phyloP scores from a whole-genome alignment of 1,284 basidiomycete genomes.

The Thelephora terrestris region DNA sequence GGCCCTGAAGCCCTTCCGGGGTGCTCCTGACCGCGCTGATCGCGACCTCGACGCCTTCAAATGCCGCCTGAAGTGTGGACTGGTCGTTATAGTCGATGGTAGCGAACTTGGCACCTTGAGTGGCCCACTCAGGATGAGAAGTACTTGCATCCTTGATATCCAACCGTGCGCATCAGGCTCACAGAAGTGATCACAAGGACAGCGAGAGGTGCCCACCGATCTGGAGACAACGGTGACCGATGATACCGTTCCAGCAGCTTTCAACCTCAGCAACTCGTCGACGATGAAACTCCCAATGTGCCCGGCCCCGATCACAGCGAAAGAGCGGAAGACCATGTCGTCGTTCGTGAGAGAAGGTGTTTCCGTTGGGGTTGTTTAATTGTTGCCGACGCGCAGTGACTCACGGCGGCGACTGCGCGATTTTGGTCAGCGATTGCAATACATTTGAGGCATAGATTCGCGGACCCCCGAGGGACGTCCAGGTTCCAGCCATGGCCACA shows the following conservation, averaged over 20 bases:
- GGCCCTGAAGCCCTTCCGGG: conserved; percentile 16
- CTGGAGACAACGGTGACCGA: conserved; percentile 9
- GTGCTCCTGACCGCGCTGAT: conserved; percentile 21
- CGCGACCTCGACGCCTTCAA: conserved; percentile 23
- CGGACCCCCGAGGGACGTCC: too few relatives aligned
- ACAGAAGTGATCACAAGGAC: not conserved
- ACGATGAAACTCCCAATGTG: conserved; percentile 15
- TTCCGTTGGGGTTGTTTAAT: too few relatives aligned
- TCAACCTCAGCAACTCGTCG: conserved; percentile 15
- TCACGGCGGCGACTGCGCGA: too few relatives aligned
- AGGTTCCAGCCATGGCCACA: too few relatives aligned
- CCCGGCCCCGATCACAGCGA: conserved; percentile 17
- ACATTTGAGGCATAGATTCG: too few relatives aligned
- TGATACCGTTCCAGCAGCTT: conserved; percentile 8
- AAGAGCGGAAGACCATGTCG: conserved; percentile 1
- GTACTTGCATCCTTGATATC: not conserved
- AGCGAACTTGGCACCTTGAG: conserved; percentile 19
- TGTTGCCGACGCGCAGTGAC: too few relatives aligned
- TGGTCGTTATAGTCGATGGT: conserved; percentile 24
- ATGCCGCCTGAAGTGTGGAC: conserved; percentile 18
- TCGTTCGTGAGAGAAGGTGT: too few relatives aligned
- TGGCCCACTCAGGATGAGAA: conserved; percentile 1
- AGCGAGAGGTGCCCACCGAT: conserved; percentile 4
- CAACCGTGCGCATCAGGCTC: too few relatives aligned
- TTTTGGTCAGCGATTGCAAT: too few relatives aligned